Base-by-base conservation (phyloP, 306 rosid species). In the Sphenostylis stenocarpa region DNA sequence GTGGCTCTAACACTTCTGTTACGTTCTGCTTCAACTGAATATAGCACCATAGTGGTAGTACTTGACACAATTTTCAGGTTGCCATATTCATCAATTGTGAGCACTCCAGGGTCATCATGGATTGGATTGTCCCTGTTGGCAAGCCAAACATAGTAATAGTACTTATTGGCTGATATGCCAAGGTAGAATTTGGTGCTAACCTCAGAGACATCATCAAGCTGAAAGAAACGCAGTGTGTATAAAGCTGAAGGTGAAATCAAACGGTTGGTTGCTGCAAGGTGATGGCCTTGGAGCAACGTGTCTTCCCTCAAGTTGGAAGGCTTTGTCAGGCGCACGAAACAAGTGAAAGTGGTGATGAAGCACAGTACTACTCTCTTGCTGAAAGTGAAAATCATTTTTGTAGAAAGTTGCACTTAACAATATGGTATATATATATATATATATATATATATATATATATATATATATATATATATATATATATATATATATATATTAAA, bases 71-170 rank as follows among this genome's bases (percentile, higher is more conserved):
- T 52, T 70, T 70, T 70, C 4, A 70, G 15, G 64, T 52, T 70
- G 8, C 64, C 64, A 52, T 6, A 7, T 33, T 70, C 34, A 14
- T 70, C 76, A 15, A 70, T 70, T 20, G 76, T 52, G 64, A 52
- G 76, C 34, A 52, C 28, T 34, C 76, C 64, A 34, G 76, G 63
- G 47, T 20, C 75, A 12, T 65, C 71, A 7, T 52, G 49, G 76
- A 70, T 70, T 51, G 76, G 64, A 24, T 6, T 70, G 6, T 70
- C 76, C 53, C 76, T 70, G 17, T 70, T 70, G 36, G 64, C 76
- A 20, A 70, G 23, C 76, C 76, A 70, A 8, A 70, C n/a, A 20
- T 17, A 52, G 26, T 33, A 5, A 12, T 5, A 19, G 29, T 13
- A 19, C 7, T 11, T 31, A 4, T 48, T 10, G 23, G 31, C 17